phyloP scores from a whole-genome alignment of 768 basidiomycete species.

The Cystofilobasidium bisporidii region DNA sequence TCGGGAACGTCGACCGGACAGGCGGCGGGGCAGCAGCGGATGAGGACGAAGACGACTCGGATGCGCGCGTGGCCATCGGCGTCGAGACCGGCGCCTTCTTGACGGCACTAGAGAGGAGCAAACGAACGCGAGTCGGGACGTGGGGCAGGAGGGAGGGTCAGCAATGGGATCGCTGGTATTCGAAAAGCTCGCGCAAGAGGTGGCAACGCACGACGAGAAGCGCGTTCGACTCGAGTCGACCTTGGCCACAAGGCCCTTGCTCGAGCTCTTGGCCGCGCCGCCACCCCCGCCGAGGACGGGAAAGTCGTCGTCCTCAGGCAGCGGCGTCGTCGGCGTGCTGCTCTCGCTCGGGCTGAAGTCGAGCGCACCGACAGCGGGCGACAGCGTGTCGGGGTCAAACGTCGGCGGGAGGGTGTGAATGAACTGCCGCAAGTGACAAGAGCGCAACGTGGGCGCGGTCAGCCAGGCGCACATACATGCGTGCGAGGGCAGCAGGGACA shows the following conservation, averaged over 20 bases:
- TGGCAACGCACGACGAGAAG: conserved; percentile 44
- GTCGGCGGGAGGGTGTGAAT: conserved; percentile 48
- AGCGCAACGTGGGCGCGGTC: background rate
- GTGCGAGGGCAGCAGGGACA: conserved; percentile 40
- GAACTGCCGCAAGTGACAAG: conserved; percentile 62
- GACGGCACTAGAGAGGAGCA: conserved; percentile 1
- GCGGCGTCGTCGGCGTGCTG: conserved; percentile 25
- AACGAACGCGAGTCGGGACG: background rate
- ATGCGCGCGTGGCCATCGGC: background rate
- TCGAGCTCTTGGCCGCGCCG: conserved; percentile 31
- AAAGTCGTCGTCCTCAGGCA: conserved; percentile 37
- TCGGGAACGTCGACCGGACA: conserved; percentile 52
- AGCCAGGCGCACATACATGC: background rate
- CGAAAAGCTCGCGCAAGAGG: background rate
- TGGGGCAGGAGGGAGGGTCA: too few relatives aligned
- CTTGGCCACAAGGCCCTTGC: background rate
- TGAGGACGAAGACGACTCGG: background rate
- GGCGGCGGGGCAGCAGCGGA: conserved; percentile 49
- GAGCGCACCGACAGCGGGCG: conserved; percentile 37
- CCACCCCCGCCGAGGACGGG: conserved; percentile 36
- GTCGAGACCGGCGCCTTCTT: conserved; percentile 2
- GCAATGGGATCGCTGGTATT: background rate
- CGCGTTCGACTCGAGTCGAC: conserved; percentile 77
- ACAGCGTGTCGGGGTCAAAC: conserved; percentile 37
- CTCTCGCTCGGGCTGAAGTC: conserved; percentile 37